Evolutionary conservation across 2,329 filamentous ascomycete species (phyloP).

Genomic region (Pseudocercospora musae): DNA sequence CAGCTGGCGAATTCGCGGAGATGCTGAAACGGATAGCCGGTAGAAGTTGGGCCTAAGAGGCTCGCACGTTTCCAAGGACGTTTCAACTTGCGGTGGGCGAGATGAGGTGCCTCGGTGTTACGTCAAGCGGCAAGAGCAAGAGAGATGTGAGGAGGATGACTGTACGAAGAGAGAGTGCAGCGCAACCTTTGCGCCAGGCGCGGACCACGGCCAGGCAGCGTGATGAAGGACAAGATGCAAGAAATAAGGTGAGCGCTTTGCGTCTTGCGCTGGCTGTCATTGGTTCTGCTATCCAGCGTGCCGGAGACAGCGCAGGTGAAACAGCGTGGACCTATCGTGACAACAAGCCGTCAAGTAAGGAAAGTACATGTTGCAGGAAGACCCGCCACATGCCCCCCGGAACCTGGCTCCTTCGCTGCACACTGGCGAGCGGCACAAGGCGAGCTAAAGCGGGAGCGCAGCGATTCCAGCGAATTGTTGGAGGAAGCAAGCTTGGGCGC

Average conservation of each 20-base stretch:
- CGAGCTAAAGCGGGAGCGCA: slow-evolving; percentile 12
- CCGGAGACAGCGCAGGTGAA: slow-evolving; percentile 33
- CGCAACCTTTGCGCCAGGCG: slow-evolving; percentile 27
- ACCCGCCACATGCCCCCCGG: slow-evolving; percentile 14
- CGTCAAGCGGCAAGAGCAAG: slow-evolving; percentile 23
- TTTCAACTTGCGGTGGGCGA: slow-evolving; percentile 30
- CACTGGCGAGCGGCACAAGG: slow-evolving; percentile 20
- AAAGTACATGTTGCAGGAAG: slow-evolving; percentile 19
- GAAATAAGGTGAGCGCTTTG: slow-evolving; percentile 24
- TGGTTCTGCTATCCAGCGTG: slow-evolving; percentile 4
- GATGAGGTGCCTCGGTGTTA: slow-evolving; percentile 26
- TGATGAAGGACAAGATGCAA: slow-evolving; percentile 22
- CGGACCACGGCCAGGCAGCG: slow-evolving; percentile 18
- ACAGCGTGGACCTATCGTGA: slow-evolving; percentile 31
- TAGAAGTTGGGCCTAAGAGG: slow-evolving; percentile 13
- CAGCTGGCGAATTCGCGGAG: slow-evolving; percentile 24
- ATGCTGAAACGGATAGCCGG: slow-evolving; percentile 20
- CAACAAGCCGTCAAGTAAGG: slow-evolving; percentile 28
- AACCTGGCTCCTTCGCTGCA: slow-evolving; percentile 22
- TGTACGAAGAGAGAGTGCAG: slow-evolving; percentile 13
- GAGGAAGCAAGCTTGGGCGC: slow-evolving; percentile 13
- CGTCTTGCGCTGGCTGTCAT: slow-evolving; percentile 11
- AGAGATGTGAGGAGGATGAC: slow-evolving; percentile 8
- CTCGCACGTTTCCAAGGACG: slow-evolving; percentile 23
- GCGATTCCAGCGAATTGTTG: slow-evolving; percentile 17